phyloP scores from a whole-genome alignment of 2,329 filamentous ascomycete species.

The Botryotinia narcissicola region DNA sequence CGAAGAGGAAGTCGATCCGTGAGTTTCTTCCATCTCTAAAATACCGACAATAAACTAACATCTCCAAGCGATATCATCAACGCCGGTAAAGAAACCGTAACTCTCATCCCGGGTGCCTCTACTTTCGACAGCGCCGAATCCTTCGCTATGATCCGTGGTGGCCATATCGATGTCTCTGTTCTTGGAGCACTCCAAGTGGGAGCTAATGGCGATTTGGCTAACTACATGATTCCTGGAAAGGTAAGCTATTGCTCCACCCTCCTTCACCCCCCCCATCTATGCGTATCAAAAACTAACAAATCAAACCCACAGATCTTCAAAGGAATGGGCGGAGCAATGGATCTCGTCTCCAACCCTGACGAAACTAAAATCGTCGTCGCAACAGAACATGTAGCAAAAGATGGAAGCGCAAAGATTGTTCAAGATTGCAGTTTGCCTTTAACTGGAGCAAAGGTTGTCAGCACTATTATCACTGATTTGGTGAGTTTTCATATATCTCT shows the following conservation, averaged over 20 bases:
- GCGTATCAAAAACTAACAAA: background rate
- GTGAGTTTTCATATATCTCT: conserved; percentile 43
- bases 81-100: conserved; percentile 83
- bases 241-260: conserved; percentile 41
- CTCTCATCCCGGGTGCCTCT: conserved; percentile 69
- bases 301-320: conserved; percentile 52
- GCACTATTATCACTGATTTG: conserved; percentile 72
- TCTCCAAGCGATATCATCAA: conserved; percentile 65
- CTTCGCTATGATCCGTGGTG: conserved; percentile 82
- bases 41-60: background rate
- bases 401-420: conserved; percentile 66
- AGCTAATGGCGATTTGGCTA: conserved; percentile 74
- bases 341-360: conserved; percentile 67
- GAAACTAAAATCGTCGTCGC: conserved; percentile 69
- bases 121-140: conserved; percentile 79
- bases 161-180: conserved; percentile 79
- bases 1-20: conserved; percentile 65
- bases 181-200: conserved; percentile 68
- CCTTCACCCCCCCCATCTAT: background rate
- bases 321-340: conserved; percentile 80
- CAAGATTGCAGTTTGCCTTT: conserved; percentile 61
- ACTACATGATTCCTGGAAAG: conserved; percentile 88
- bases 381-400: conserved; percentile 67
- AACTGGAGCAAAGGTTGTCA: conserved; percentile 64
- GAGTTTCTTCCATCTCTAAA: background rate